phyloP scores from a whole-genome alignment of 768 basidiomycete species.

The Amanita pseudoporphyria region DNA sequence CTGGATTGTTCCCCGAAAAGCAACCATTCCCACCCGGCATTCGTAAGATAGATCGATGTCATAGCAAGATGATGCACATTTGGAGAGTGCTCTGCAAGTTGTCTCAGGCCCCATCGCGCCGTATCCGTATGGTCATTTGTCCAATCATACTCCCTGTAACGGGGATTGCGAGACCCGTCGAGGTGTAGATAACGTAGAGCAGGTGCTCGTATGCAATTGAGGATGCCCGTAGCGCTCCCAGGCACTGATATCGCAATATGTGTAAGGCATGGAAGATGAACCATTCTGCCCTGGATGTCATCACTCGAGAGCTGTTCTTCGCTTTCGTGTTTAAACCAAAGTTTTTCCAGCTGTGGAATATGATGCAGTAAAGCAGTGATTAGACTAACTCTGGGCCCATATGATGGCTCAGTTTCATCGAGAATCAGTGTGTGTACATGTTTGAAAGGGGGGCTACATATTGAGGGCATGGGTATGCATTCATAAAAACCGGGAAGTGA shows the following conservation, averaged over 20 bases:
- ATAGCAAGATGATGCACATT: no score
- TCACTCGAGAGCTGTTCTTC: not conserved
- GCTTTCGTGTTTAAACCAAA: slow-evolving; percentile 6
- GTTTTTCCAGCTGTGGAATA: slow-evolving; percentile 6
- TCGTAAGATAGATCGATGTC: no score
- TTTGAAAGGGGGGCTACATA: not conserved
- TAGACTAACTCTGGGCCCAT: not conserved
- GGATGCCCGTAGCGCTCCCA: slow-evolving; percentile 2
- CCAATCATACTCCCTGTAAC: no score
- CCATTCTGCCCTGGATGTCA: not conserved
- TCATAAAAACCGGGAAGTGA: slow-evolving; percentile 1
- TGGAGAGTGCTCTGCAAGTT: no score
- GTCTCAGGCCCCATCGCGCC: no score
- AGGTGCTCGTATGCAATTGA: slow-evolving; percentile 6
- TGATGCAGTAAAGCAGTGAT: slow-evolving; percentile 1
- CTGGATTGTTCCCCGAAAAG: no score
- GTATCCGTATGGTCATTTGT: no score
- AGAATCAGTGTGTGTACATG: not conserved
- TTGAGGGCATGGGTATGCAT: slow-evolving; percentile 2
- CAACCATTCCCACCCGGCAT: no score
- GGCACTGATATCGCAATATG: slow-evolving; percentile 1
- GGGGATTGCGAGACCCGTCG: not conserved
- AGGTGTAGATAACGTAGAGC: slow-evolving; percentile 6
- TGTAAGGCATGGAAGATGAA: slow-evolving; percentile 5
- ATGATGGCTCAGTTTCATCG: not conserved